Percentiles rank a stretch among this genome's conserved stretches.
Conservation (phyloP, 169 alveolate genomes). For the Plasmodium yoelii region DNA sequence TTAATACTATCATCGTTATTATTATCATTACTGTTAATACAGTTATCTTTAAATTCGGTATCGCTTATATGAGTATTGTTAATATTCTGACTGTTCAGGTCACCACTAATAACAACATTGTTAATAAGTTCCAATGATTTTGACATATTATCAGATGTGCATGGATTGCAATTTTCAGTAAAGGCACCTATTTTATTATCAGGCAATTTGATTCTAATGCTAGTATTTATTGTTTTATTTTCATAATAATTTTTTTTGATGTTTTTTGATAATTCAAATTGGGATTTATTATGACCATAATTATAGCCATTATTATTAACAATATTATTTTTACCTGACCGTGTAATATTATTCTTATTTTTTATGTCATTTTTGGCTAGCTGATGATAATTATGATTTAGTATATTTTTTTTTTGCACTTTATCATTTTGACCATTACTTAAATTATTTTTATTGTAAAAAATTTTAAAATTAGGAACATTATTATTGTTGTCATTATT, state of each 20-base stretch:
- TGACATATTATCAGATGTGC: no score
- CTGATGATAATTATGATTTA: conserved; percentile 16
- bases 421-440: conserved; percentile 12
- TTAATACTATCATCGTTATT: not conserved
- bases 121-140: no score
- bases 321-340: conserved; percentile 55
- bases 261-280: conserved; percentile 24
- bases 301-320: conserved; percentile 8
- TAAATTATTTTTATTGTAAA: conserved; percentile 5
- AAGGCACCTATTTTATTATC: conserved; percentile 4
- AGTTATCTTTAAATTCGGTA: not conserved
- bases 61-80: not conserved
- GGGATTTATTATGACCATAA: conserved; percentile 34
- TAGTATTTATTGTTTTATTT: conserved; percentile 12
- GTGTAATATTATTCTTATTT: conserved; percentile 46
- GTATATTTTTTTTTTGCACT: conserved; percentile 4
- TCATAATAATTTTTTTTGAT: conserved; percentile 29
- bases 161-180: not conserved
- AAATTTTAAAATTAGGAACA: conserved; percentile 4
- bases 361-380: conserved; percentile 36
- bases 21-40: not conserved
- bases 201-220: not conserved
- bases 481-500: not conserved
- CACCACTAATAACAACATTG: not conserved
- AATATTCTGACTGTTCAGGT: not conserved